Conservation (phyloP, 768 basidiomycete species). For the Mycena capillaripes region DNA sequence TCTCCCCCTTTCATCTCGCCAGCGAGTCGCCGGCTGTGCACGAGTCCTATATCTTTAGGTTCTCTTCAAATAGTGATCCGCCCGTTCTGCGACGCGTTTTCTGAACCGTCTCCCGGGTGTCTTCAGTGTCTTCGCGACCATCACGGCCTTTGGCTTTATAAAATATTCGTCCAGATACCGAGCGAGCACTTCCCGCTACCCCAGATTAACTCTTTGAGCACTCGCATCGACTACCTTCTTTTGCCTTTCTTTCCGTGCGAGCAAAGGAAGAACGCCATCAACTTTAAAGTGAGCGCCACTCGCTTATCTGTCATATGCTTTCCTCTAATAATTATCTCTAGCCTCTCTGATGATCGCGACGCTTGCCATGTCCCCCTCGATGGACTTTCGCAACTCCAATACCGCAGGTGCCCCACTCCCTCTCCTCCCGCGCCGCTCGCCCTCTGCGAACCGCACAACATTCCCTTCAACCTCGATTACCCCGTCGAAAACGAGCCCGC, state of each 20-base stretch:
- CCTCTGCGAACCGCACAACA: slow-evolving; percentile 45
- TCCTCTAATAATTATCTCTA: slow-evolving; percentile 10
- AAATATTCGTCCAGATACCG: neutral
- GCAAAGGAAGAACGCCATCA: slow-evolving; percentile 28
- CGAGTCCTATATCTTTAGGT: no score
- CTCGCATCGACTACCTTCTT: slow-evolving; percentile 16
- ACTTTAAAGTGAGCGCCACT: slow-evolving; percentile 21
- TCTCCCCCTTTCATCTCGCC: slow-evolving; percentile 1
- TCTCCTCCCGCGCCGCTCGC: slow-evolving; percentile 68
- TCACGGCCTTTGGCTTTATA: slow-evolving; percentile 18
- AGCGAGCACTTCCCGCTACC: slow-evolving; percentile 7
- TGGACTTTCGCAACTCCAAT: slow-evolving; percentile 61
- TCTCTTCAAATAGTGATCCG: slow-evolving; percentile 25
- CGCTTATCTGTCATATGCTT: neutral
- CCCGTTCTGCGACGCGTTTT: slow-evolving; percentile 8
- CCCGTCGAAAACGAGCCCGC: slow-evolving; percentile 34
- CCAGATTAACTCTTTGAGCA: slow-evolving; percentile 27
- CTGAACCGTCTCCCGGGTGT: slow-evolving; percentile 12
- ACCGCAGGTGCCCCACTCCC: slow-evolving; percentile 73
- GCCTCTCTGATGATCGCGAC: slow-evolving; percentile 60
- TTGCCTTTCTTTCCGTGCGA: slow-evolving; percentile 32
- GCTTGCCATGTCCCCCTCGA: slow-evolving; percentile 52
- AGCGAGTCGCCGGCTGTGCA: slow-evolving; percentile 17
- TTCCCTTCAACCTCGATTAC: slow-evolving; percentile 39
- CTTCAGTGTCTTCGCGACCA: slow-evolving; percentile 8